phyloP scores from a whole-genome alignment of 2,329 filamentous ascomycete genomes.

The Fusarium sp. region DNA sequence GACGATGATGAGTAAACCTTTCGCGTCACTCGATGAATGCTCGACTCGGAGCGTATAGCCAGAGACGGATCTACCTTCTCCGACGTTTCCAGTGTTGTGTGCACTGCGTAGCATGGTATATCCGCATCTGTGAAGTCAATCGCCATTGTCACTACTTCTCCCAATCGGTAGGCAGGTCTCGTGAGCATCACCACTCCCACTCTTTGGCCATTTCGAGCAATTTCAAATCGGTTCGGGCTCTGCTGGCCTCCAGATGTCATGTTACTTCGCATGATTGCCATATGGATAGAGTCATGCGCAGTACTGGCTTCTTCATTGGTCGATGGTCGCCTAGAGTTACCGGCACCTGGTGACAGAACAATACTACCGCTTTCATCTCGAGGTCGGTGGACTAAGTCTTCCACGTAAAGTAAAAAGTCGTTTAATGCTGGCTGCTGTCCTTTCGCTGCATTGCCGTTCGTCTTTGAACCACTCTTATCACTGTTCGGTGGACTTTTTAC shows the following conservation, averaged over 20 bases:
- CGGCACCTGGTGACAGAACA: slow-evolving; percentile 76
- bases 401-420: slow-evolving; percentile 82
- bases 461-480: slow-evolving; percentile 44
- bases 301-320: slow-evolving; percentile 69
- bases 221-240: slow-evolving; percentile 94
- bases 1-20: slow-evolving; percentile 83
- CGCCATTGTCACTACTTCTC: slow-evolving; percentile 85
- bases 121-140: slow-evolving; percentile 85
- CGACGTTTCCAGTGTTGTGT: slow-evolving; percentile 85
- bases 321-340: slow-evolving; percentile 68
- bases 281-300: slow-evolving; percentile 88
- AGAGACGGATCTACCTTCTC: slow-evolving; percentile 86
- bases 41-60: slow-evolving; percentile 86
- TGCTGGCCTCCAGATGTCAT: slow-evolving; percentile 75
- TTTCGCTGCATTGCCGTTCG: slow-evolving; percentile 50
- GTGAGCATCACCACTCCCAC: slow-evolving; percentile 92
- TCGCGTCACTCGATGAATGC: slow-evolving; percentile 87
- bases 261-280: slow-evolving; percentile 89
- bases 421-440: slow-evolving; percentile 61
- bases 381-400: slow-evolving; percentile 75
- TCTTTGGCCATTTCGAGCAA: slow-evolving; percentile 89
- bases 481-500: slow-evolving; percentile 61
- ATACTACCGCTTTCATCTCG: slow-evolving; percentile 67
- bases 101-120: slow-evolving; percentile 87
- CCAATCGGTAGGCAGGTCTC: slow-evolving; percentile 87